Base-by-base conservation (phyloP, 176 grass and related monocot species). In the Oryza officinalis region DNA sequence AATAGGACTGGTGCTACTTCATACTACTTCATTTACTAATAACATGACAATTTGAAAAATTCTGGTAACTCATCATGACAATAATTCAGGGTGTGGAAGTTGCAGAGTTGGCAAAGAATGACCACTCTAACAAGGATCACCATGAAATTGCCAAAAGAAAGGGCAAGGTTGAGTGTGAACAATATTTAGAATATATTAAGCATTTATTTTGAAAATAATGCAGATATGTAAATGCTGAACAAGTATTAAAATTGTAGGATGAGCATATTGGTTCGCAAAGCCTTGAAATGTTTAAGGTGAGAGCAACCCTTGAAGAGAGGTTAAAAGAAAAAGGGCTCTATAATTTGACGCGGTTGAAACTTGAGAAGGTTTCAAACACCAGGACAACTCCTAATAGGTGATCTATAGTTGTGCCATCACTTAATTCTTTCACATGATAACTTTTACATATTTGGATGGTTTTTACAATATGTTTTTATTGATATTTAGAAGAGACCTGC, bases 271-370 rank as follows among this genome's bases (percentile, higher is more conserved):
- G 93, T 64, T 76, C 73, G 20, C 91, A 90, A 83, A 92, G 93
- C 80, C 78, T 89, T 57, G 87, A 98, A 88, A 98, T 98, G 96
- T 77, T 98, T 80, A 98, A 95, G 83, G 80, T 95, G 87, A 95
- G 96, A 88, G 91, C 87, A 67, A 83, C 88, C 43, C 91, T 98
- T 23, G 96, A 95, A 78, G 96, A 78, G 67, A 95, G 92, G 63
- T 90, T 95, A 80, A 95, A 89, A 81, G 79, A 98, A 85, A 98
- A 90, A 75, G 96, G 96, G 47, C 81, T 98, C 37, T 95, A 90
- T 73, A 95, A 90, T 84, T 83, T 86, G 32, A 69, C 64, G 27
- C 76, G 59, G 4, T 60, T 60, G 17, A 95, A 98, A 50, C 65
- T 73, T 10, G 84, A 87, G 37, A 93, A 88, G 35, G 33, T 65